Evolutionary conservation across 768 basidiomycete species (phyloP).

Genomic region (Serendipita sp.): DNA sequence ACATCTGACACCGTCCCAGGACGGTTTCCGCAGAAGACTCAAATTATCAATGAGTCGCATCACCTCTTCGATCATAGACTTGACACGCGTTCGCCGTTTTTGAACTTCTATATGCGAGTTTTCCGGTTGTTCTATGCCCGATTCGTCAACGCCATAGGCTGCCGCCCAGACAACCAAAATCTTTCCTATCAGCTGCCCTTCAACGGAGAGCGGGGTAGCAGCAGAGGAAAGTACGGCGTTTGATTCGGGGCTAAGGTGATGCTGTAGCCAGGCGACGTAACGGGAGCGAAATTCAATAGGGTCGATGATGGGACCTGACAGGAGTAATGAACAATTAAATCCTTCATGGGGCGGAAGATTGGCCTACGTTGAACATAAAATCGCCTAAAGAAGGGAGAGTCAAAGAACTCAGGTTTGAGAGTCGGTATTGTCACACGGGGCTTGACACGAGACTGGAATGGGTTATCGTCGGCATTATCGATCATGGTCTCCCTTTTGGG

Average conservation of each 20-base stretch:
- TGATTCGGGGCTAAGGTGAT: constrained; percentile 16
- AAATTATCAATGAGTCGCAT: constrained; percentile 67
- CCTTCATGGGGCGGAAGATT: background rate
- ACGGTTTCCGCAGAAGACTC: constrained; percentile 62
- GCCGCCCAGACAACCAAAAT: constrained; percentile 77
- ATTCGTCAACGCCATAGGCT: constrained; percentile 76
- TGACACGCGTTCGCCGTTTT: constrained; percentile 38
- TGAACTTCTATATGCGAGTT: constrained; percentile 19
- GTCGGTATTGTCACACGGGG: constrained; percentile 48
- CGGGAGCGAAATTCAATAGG: constrained; percentile 63
- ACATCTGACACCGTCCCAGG: constrained; percentile 74
- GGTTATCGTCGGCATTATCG: constrained; percentile 27
- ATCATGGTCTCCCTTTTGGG: constrained; percentile 44
- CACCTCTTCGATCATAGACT: constrained; percentile 59
- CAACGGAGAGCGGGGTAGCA: constrained; percentile 43
- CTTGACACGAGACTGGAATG: constrained; percentile 18
- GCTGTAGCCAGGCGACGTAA: constrained; percentile 41
- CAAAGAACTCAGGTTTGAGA: constrained; percentile 65
- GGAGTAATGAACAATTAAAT: constrained; percentile 10
- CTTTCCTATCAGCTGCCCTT: constrained; percentile 64
- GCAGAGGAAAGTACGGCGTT: constrained; percentile 22
- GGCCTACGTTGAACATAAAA: constrained; percentile 70
- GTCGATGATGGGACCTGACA: constrained; percentile 71
- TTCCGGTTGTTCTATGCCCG: constrained; percentile 32
- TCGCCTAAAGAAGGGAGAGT: constrained; percentile 69